Percentiles rank a stretch among this genome's conserved stretches.
Evolutionary conservation across 805 yeast species (phyloP).

Genomic region (Cyberlindnera amylophila): DNA sequence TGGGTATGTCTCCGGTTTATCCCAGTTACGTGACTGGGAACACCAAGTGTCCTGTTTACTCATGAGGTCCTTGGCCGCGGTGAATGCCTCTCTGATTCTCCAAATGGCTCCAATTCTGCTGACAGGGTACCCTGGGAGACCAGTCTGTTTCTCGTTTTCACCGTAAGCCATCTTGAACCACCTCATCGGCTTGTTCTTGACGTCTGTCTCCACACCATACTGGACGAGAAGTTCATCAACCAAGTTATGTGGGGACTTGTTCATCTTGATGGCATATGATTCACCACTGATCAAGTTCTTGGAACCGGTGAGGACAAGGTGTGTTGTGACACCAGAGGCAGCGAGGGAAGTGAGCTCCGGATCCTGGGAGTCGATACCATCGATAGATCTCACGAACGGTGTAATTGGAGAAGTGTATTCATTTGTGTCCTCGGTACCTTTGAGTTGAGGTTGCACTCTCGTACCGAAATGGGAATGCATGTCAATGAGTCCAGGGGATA

Average conservation of each 20-base stretch:
- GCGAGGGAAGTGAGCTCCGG: conserved; percentile 4
- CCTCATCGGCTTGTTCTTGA: conserved; percentile 3
- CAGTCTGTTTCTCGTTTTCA: conserved; percentile 10
- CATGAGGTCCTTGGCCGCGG: conserved; percentile 3
- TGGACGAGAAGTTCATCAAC: conserved; percentile 10
- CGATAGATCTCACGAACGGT: conserved; percentile 7
- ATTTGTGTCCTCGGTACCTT: conserved; percentile 9
- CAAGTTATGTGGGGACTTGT: conserved; percentile 5
- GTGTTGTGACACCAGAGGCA: conserved; percentile 9
- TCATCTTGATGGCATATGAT: conserved; percentile 8
- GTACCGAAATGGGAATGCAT: conserved; percentile 12
- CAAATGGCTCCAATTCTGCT: conserved; percentile 8
- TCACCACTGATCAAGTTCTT: conserved; percentile 9
- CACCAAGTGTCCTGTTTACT: conserved; percentile 5
- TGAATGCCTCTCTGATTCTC: conserved; percentile 9
- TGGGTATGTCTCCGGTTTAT: conserved; percentile 3
- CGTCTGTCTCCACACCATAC: background rate
- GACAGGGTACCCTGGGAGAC: conserved; percentile 8
- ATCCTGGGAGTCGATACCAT: conserved; percentile 9
- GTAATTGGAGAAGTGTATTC: conserved; percentile 10
- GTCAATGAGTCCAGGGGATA: conserved; percentile 8
- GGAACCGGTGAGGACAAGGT: conserved; percentile 7
- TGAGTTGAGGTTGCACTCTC: conserved; percentile 7
- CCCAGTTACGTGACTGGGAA: conserved; percentile 1
- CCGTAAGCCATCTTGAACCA: conserved; percentile 13